Percentiles rank a stretch among this genome's conserved stretches.
Conservation (phyloP, 768 basidiomycete genomes). For the Naganishia onofrii region DNA sequence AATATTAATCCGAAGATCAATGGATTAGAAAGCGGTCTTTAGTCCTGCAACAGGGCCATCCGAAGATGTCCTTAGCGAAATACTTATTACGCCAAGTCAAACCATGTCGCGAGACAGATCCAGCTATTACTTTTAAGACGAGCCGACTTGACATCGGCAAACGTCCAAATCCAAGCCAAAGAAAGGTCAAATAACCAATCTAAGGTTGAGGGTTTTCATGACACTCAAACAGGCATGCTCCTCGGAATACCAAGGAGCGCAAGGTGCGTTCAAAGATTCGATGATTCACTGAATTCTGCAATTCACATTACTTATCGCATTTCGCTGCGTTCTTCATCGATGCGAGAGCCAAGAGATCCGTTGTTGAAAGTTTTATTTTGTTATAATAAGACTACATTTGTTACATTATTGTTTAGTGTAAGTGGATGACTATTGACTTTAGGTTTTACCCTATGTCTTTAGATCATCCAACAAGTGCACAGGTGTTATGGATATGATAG, state of each 20-base stretch:
- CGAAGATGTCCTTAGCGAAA: constrained; percentile 20
- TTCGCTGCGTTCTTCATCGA: constrained; percentile 79
- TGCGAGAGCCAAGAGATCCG: constrained; percentile 74
- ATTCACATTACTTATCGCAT: constrained; percentile 80
- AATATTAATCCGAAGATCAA: constrained; percentile 15
- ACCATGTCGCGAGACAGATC: constrained; percentile 20
- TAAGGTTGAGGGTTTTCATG: constrained; percentile 14
- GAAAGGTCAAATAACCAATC: constrained; percentile 12
- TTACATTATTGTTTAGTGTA: constrained; percentile 39
- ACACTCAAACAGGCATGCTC: constrained; percentile 40
- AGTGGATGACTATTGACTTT: neutral
- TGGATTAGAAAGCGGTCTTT: constrained; percentile 20
- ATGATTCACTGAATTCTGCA: constrained; percentile 79
- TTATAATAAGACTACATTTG: constrained; percentile 46
- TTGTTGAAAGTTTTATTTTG: constrained; percentile 59
- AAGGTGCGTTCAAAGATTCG: constrained; percentile 80
- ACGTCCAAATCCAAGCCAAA: constrained; percentile 14
- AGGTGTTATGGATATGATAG: constrained; percentile 55
- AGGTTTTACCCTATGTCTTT: neutral
- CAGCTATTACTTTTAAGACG: constrained; percentile 20
- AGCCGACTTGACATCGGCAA: constrained; percentile 12
- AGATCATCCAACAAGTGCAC: constrained; percentile 53
- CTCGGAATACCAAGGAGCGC: constrained; percentile 71
- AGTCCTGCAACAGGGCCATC: constrained; percentile 12
- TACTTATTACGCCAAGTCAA: constrained; percentile 21